Base-by-base conservation (phyloP, 2,329 filamentous ascomycete species). In the Chaetomiaceae sp. region DNA sequence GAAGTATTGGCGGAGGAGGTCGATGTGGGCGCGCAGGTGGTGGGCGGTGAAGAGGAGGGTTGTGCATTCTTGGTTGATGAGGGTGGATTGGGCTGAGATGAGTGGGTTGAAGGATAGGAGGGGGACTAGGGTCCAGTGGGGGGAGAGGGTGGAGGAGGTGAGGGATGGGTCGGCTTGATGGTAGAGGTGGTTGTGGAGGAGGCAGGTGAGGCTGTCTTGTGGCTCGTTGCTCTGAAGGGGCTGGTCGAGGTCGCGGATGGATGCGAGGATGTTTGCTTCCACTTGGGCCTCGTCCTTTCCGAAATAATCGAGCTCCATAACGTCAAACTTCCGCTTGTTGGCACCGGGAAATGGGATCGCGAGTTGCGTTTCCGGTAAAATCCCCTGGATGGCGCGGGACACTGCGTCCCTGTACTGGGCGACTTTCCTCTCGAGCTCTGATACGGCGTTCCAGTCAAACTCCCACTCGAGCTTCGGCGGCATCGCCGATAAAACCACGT, bases 11-110 rank as follows among this genome's bases (percentile, higher is more conserved):
- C 82, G 83, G 63, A 95, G 90, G 1, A 95, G 66, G 4, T 77
- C 75, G 0, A 97, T 72, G 65, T 97, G 91, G 1, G 80, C 73
- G 15, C 82, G 80, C 4, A 99, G 71, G 9, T 82, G 75, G 64
- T 95, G 88, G 6, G 83, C 77, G 17, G 79, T 79, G 66, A 96
- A 95, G 19, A 97, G 79, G 8, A 95, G 74, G 49, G 71, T 74
- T 62, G 96, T 80, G 53, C 88, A 88, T 48, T 88, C 86, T 27
- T 82, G 82, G 60, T 91, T 94, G 34, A 96, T 78, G 0, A 95
- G 73, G 38, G 83, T 80, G 6, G 89, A 83, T 69, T 97, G 92
- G 0, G 84, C 81, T 8, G 80, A 73, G 15, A 95, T 78, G 15
- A 92, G 75, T 0, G 89, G 87, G 1, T 81, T 83, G 61, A 96